Percentiles rank a stretch among this genome's conserved stretches.
Evolutionary conservation across 371 early-diverging fungal species (phyloP).

Genomic region (Dinochytrium kinnereticum): DNA sequence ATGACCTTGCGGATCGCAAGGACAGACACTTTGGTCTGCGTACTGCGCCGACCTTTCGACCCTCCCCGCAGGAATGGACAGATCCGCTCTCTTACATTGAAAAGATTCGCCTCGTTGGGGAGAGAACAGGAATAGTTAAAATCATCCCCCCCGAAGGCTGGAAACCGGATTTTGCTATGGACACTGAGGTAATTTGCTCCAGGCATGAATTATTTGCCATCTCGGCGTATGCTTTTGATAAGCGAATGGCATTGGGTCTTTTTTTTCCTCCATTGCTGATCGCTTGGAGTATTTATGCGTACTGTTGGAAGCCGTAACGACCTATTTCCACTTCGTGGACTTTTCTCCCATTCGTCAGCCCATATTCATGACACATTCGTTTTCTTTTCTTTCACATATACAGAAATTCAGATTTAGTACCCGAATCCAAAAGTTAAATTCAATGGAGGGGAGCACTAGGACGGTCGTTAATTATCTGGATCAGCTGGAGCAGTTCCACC

Average conservation of each 20-base stretch:
- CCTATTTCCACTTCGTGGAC: too few species aligned
- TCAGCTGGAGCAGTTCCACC: conserved; percentile 87
- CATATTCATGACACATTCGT: too few species aligned
- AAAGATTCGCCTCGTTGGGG: conserved; percentile 77
- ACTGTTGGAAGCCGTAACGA: too few species aligned
- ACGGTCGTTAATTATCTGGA: conserved; percentile 88
- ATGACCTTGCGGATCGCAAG: background rate
- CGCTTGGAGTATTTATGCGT: too few species aligned
- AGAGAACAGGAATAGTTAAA: conserved; percentile 87
- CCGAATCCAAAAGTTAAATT: conserved; percentile 86
- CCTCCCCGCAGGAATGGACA: conserved; percentile 80
- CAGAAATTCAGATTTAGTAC: conserved; percentile 90
- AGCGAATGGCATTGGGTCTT: too few species aligned
- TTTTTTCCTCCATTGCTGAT: conserved; percentile 14
- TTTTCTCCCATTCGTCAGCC: too few species aligned
- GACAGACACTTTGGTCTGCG: conserved; percentile 37
- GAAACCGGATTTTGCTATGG: conserved; percentile 82
- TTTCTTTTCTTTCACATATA: too few species aligned
- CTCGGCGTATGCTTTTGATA: background rate
- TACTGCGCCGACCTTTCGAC: conserved; percentile 74
- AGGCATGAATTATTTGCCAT: conserved; percentile 34
- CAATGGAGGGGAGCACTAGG: conserved; percentile 89
- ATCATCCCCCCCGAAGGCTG: conserved; percentile 89
- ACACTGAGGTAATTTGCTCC: conserved; percentile 70
- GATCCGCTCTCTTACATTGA: conserved; percentile 87